phyloP scores from a whole-genome alignment of 2,329 filamentous ascomycete genomes.

The Diaporthe citri region DNA sequence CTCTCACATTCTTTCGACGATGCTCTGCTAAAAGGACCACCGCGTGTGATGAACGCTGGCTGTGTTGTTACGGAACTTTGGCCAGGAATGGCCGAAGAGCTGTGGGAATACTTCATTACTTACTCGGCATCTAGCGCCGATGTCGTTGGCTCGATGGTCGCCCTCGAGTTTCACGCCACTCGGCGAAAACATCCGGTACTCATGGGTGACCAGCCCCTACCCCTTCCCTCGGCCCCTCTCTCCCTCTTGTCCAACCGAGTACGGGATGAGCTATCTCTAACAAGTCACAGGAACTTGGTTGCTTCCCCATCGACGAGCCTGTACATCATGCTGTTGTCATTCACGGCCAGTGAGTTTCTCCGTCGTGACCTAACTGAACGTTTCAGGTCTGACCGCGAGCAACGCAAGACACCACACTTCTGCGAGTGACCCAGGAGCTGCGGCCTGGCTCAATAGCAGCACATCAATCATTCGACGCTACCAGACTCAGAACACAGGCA shows the following conservation, averaged over 20 bases:
- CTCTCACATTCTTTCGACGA: not conserved
- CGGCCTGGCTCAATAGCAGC: not conserved
- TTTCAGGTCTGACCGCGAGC: not conserved
- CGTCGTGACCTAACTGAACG: not conserved
- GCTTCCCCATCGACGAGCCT: not conserved
- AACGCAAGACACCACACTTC: not conserved
- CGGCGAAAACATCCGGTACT: not conserved
- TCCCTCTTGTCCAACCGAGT: not conserved
- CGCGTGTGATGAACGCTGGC: not conserved
- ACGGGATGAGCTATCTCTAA: not conserved
- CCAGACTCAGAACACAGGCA: not conserved
- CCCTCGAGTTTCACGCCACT: not conserved
- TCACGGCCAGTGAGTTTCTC: not conserved
- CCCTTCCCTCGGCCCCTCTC: too few species aligned
- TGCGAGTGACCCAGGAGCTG: not conserved
- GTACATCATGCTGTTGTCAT: not conserved
- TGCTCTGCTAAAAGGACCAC: not conserved
- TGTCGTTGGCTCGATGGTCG: not conserved
- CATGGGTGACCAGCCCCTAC: not conserved
- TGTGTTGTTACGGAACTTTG: not conserved
- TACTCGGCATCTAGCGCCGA: not conserved
- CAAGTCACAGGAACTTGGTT: not conserved
- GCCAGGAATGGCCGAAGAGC: not conserved
- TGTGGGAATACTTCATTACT: not conserved
- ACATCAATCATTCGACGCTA: not conserved